phyloP scores from a whole-genome alignment of 2,329 filamentous ascomycete genomes.

The Dactylellina haptotyla region DNA sequence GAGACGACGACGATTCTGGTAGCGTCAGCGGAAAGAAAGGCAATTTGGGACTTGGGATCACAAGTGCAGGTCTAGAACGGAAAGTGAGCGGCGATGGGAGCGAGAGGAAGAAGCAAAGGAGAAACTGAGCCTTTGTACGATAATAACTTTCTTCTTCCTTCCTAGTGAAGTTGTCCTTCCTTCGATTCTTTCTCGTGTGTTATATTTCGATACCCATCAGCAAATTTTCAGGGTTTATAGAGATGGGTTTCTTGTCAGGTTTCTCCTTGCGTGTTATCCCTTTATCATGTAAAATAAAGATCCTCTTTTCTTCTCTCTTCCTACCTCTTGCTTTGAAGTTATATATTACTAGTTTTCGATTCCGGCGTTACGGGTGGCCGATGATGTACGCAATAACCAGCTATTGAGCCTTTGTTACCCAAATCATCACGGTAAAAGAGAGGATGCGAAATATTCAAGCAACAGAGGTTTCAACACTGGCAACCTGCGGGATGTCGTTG shows the following conservation, averaged over 20 bases:
- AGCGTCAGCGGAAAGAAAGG: conserved; percentile 44
- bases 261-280: too few relatives aligned
- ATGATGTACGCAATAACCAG: conserved; percentile 1
- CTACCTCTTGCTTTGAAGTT: not conserved
- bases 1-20: conserved; percentile 45
- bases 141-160: conserved; percentile 21
- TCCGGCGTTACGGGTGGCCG: conserved; percentile 1
- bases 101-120: conserved; percentile 49
- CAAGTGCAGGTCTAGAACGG: conserved; percentile 42
- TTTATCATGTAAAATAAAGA: not conserved
- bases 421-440: not conserved
- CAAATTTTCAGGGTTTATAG: not conserved
- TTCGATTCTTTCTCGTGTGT: not conserved
- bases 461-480: too few relatives aligned
- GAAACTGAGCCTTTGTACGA: conserved; percentile 14
- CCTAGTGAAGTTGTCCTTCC: not conserved
- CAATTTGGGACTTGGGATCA: conserved; percentile 47
- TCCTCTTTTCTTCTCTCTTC: not conserved
- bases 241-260: not conserved
- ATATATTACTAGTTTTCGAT: not conserved
- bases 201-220: not conserved
- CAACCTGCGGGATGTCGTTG: too few relatives aligned
- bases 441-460: too few relatives aligned
- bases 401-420: not conserved
- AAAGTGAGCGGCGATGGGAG: conserved; percentile 47